phyloP scores from a whole-genome alignment of 2,329 filamentous ascomycete genomes.

The Neonectria punicea region DNA sequence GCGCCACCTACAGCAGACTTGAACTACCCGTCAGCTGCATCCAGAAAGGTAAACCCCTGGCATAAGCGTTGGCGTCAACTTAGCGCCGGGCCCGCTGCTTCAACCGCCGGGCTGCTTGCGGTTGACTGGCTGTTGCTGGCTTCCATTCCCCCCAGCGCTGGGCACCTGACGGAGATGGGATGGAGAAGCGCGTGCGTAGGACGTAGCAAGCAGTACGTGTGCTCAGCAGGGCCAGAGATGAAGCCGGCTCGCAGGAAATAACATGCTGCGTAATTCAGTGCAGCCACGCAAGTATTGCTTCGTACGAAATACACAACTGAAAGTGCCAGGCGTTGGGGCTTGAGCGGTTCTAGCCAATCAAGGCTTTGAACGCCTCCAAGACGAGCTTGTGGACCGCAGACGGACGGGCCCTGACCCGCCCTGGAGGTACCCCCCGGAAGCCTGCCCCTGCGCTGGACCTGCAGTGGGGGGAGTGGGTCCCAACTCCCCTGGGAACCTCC shows the following conservation, averaged over 20 bases:
- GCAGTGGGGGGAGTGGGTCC: conserved; percentile 28
- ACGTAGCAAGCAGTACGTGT: background rate
- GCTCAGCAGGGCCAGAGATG: background rate
- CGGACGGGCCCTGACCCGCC: conserved; percentile 9
- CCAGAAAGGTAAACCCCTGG: background rate
- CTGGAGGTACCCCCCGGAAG: conserved; percentile 29
- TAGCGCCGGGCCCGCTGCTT: background rate
- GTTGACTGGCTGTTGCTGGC: background rate
- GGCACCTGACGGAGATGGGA: background rate
- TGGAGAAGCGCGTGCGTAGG: background rate
- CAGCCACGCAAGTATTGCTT: conserved; percentile 12
- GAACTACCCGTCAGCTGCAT: background rate
- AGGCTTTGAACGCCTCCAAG: conserved; percentile 14
- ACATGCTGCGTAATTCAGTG: conserved; percentile 8
- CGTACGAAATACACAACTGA: background rate
- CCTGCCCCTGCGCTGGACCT: conserved; percentile 22
- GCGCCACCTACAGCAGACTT: background rate
- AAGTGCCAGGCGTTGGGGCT: background rate
- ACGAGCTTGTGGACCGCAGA: conserved; percentile 14
- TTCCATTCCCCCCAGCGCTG: background rate
- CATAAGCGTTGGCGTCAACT: background rate
- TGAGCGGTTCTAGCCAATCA: conserved; percentile 19
- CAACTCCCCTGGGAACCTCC: background rate
- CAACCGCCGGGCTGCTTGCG: background rate
- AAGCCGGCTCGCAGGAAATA: background rate